Evolutionary conservation across 371 early-diverging fungal species (phyloP).

Genomic region (Actinomortierella ambigua): DNA sequence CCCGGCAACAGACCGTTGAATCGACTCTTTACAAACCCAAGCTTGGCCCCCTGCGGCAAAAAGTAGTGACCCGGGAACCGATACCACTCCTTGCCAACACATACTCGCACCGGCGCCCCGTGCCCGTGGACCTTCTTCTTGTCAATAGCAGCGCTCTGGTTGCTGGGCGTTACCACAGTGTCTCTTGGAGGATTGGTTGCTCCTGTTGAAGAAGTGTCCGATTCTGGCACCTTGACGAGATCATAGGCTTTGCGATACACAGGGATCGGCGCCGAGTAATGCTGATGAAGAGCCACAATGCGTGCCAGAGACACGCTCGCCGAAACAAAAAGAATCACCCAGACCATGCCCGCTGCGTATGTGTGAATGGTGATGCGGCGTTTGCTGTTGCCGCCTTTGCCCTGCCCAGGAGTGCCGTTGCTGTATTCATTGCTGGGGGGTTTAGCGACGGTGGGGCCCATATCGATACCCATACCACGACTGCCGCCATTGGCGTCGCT

Average conservation of each 20-base stretch:
- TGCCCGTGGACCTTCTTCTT: slow-evolving; percentile 33
- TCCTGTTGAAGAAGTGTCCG: background rate
- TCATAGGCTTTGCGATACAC: slow-evolving; percentile 53
- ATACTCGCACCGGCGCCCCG: slow-evolving; percentile 60
- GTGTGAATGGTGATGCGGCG: slow-evolving; percentile 40
- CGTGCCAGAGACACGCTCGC: slow-evolving; percentile 66
- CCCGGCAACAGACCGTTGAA: slow-evolving; percentile 76
- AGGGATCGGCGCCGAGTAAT: slow-evolving; percentile 71
- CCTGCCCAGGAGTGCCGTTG: too few species aligned
- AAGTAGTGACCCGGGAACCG: slow-evolving; percentile 92
- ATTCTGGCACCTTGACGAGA: slow-evolving; percentile 13
- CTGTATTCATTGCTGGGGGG: too few species aligned
- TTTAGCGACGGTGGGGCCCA: too few species aligned
- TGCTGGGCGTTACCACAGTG: too few species aligned
- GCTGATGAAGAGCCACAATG: slow-evolving; percentile 58
- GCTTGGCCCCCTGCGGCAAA: slow-evolving; percentile 68
- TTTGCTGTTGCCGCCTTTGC: background rate
- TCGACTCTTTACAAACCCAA: slow-evolving; percentile 65
- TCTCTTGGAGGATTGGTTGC: too few species aligned
- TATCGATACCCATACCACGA: too few species aligned
- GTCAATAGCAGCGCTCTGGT: slow-evolving; percentile 40
- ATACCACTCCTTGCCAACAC: slow-evolving; percentile 95
- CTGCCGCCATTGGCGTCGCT: too few species aligned
- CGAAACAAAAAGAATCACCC: slow-evolving; percentile 49
- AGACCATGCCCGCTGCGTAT: slow-evolving; percentile 37